Evolutionary conservation across 257 asterid genomes (phyloP).

Genomic region (Parsonsia alboflavescens): DNA sequence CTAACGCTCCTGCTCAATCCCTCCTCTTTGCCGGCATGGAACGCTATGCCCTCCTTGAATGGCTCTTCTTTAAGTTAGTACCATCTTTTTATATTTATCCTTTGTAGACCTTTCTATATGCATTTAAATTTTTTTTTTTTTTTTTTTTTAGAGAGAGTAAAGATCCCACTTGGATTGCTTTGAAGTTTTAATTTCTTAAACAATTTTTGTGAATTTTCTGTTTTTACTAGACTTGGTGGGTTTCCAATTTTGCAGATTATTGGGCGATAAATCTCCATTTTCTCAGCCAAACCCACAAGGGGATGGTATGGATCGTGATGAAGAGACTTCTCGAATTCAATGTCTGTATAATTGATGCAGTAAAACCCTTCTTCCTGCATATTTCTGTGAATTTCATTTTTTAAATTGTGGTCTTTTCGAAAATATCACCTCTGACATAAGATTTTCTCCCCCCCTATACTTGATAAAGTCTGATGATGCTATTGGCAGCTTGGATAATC

Average conservation of each 20-base stretch:
- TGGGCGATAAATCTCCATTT: slow-evolving; percentile 93
- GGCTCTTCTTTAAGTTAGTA: slow-evolving; percentile 89
- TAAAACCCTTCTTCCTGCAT: slow-evolving; percentile 8
- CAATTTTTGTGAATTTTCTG: neutral
- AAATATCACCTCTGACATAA: neutral
- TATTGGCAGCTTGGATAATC: neutral
- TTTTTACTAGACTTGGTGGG: neutral
- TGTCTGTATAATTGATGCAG: slow-evolving; percentile 30
- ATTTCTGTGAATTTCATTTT: neutral
- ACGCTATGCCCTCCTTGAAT: slow-evolving; percentile 95
- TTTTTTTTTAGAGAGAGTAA: neutral
- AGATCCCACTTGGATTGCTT: neutral
- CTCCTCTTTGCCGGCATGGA: slow-evolving; percentile 99
- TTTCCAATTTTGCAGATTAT: slow-evolving; percentile 45
- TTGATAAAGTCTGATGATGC: neutral
- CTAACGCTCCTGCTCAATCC: slow-evolving; percentile 90
- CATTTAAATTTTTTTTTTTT: neutral
- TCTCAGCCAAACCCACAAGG: slow-evolving; percentile 95
- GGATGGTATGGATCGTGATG: slow-evolving; percentile 88
- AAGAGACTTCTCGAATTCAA: slow-evolving; percentile 95
- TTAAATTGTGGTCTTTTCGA: neutral
- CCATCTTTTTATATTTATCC: neutral
- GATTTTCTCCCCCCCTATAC: neutral
- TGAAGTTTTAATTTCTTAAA: neutral
- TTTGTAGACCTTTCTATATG: neutral